phyloP scores from a whole-genome alignment of 257 asterid species.

The Rauvolfia tetraphylla region DNA sequence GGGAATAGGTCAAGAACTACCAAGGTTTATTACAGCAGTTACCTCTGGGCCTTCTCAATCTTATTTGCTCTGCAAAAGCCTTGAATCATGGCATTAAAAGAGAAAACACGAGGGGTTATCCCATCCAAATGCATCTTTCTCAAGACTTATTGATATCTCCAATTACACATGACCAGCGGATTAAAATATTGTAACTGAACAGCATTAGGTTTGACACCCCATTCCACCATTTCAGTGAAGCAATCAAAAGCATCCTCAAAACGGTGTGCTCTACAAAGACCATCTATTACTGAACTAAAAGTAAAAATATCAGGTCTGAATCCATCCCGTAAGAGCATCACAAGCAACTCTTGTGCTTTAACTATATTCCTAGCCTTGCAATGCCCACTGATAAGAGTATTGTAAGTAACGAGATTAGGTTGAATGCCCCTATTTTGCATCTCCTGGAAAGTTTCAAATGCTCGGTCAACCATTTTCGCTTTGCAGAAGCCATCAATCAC shows the following conservation, averaged over 20 bases:
- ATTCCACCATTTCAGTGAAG: slow-evolving; percentile 63
- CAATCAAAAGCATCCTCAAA: slow-evolving; percentile 77
- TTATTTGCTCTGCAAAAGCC: slow-evolving; percentile 52
- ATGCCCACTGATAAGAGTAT: slow-evolving; percentile 71
- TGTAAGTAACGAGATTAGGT: slow-evolving; percentile 70
- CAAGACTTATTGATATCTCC: slow-evolving; percentile 67
- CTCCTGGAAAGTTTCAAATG: slow-evolving; percentile 44
- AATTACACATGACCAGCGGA: slow-evolving; percentile 55
- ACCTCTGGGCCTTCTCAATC: slow-evolving; percentile 67
- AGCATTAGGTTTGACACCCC: slow-evolving; percentile 76
- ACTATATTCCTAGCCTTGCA: slow-evolving; percentile 50
- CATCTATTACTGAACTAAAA: slow-evolving; percentile 69
- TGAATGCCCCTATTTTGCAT: slow-evolving; percentile 51
- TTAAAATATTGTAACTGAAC: slow-evolving; percentile 62
- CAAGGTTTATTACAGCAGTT: too few relatives aligned
- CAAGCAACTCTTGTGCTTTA: slow-evolving; percentile 49
- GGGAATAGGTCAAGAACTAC: too few relatives aligned
- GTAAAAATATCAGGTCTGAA: slow-evolving; percentile 71
- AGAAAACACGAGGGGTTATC: slow-evolving; percentile 55
- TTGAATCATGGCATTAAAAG: slow-evolving; percentile 73
- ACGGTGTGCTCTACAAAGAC: slow-evolving; percentile 58
- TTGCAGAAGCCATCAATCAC: slow-evolving; percentile 81
- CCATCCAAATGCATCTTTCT: slow-evolving; percentile 74
- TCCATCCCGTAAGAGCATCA: slow-evolving; percentile 51
- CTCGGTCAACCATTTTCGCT: slow-evolving; percentile 58